Evolutionary conservation across 106 monocot species (phyloP).

Genomic region (Phalaenopsis equestris): DNA sequence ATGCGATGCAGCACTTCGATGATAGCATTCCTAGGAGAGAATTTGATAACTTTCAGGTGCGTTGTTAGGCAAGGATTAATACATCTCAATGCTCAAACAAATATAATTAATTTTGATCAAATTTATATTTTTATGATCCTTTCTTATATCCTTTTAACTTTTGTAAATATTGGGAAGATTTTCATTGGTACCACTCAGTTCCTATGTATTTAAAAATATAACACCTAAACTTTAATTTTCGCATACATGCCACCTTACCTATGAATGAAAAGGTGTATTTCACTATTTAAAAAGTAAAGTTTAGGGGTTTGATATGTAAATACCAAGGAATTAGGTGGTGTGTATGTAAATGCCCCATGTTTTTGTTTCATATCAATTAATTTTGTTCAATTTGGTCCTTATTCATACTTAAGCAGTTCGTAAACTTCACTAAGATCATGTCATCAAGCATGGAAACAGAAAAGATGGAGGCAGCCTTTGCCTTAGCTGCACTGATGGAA

Average conservation of each 20-base stretch:
- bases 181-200: too few relatives aligned
- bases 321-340: too few relatives aligned
- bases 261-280: too few relatives aligned
- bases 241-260: too few relatives aligned
- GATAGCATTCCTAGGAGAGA: conserved; percentile 75
- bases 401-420: conserved; percentile 48
- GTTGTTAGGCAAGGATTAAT: not conserved
- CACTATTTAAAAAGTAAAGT: too few relatives aligned
- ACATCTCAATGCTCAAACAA: not conserved
- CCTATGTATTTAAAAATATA: too few relatives aligned
- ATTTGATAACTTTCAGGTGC: conserved; percentile 99
- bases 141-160: too few relatives aligned
- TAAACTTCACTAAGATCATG: conserved; percentile 92
- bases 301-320: too few relatives aligned
- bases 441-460: conserved; percentile 36
- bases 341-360: too few relatives aligned
- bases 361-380: not conserved
- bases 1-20: conserved; percentile 91
- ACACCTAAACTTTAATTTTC: too few relatives aligned
- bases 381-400: not conserved
- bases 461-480: conserved; percentile 87
- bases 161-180: too few relatives aligned
- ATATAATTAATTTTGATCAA: not conserved
- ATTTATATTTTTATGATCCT: not conserved
- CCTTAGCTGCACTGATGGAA: conserved; percentile 94